Evolutionary conservation across 805 yeast genomes (phyloP), one percentile per base, ranked within the genome.

Genomic region (Candida maltosa): DNA sequence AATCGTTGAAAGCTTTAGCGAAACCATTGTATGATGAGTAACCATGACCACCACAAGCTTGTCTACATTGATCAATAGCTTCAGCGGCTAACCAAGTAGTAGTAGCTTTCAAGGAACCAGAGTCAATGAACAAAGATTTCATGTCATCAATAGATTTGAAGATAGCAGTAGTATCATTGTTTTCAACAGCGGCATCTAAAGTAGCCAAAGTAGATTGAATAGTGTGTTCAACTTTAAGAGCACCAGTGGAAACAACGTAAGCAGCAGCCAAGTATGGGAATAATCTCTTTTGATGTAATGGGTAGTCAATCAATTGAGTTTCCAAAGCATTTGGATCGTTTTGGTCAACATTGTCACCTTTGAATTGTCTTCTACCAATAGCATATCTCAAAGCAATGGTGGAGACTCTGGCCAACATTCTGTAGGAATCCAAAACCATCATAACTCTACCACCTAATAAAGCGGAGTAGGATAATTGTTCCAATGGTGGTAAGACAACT

Each of bases 21-120:
- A 68, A 68, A 16, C 72, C 73, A 41, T 56, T 57, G 55, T 68
- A 68, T 24, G 65, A 45, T 26, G 70, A 62, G 58, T 68, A 68
- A 40, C 73, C 73, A 46, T 62, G 72, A 34, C 73, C 73, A 49
- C 73, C 73, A 52, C 73, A 68, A 17, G 72, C 56, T 50, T 68
- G 73, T 49, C 73, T 60, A 25, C 60, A 39, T 47, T 68, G 62
- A 39, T 65, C 65, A 36, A 68, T 66, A 35, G 65, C 52, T 24
- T 57, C 65, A 38, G 69, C 68, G 19, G 66, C 63, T 39, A 58
- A 51, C 73, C 73, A 68, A 25, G 73, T 67, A 47, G 57, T 53
- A 20, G 73, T 65, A 11, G 72, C 55, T 51, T 68, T 68, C 49
- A 67, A 52, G 9, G 71, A 61, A 37, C 69, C 72, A 22, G 72